Evolutionary conservation across 208 protist genomes (phyloP).

Genomic region (Acanthamoeba lenticulata): DNA sequence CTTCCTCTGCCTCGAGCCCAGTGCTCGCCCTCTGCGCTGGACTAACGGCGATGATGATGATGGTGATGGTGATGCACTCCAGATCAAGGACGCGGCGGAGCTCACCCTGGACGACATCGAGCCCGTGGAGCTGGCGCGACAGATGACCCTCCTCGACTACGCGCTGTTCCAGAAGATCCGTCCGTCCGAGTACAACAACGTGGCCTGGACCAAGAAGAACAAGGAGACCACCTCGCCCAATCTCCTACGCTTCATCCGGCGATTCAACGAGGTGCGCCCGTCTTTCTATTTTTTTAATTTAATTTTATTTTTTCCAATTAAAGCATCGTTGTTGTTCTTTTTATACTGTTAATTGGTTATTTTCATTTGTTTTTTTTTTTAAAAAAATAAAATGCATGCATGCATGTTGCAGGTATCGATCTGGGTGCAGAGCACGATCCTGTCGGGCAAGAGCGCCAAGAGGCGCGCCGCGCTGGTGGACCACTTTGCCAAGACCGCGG

Average conservation of each 20-base stretch:
- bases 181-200: background rate
- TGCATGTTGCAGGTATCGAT: background rate
- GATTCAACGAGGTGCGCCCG: slow-evolving; percentile 36
- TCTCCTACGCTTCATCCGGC: background rate
- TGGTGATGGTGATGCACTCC: background rate
- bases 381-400: too few relatives aligned
- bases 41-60: background rate
- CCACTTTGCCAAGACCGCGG: slow-evolving; percentile 19
- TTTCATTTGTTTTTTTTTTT: too few relatives aligned
- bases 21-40: background rate
- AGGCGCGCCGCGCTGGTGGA: slow-evolving; percentile 25
- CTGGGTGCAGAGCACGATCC: slow-evolving; percentile 48
- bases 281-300: background rate
- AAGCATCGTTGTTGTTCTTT: too few relatives aligned
- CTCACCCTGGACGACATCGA: slow-evolving; percentile 51
- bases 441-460: slow-evolving; percentile 52
- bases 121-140: slow-evolving; percentile 37
- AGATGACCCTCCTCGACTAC: slow-evolving; percentile 43
- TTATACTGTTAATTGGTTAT: too few relatives aligned
- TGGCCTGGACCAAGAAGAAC: slow-evolving; percentile 23
- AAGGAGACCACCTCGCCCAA: background rate
- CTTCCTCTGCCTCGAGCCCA: background rate
- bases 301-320: too few relatives aligned
- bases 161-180: slow-evolving; percentile 25
- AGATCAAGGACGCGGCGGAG: background rate